phyloP scores from a whole-genome alignment of 2,329 filamentous ascomycete genomes.

The Aureobasidium zeae region DNA sequence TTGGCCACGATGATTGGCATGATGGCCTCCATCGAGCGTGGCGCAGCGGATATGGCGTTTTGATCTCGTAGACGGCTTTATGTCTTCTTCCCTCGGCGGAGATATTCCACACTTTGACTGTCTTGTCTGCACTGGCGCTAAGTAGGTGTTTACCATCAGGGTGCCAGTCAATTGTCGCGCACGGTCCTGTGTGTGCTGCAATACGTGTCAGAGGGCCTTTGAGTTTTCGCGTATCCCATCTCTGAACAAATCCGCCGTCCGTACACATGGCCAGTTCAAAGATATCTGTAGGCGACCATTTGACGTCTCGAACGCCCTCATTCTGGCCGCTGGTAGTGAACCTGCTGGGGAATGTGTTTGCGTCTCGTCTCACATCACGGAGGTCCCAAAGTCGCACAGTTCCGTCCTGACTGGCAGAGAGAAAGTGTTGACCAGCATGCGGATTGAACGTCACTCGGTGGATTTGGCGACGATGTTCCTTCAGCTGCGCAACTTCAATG shows the following conservation, averaged over 20 bases:
- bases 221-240: constrained; percentile 53
- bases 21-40: constrained; percentile 55
- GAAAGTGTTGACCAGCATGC: constrained; percentile 48
- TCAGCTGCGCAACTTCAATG: constrained; percentile 52
- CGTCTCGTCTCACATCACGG: constrained; percentile 44
- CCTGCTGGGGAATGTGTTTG: constrained; percentile 46
- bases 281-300: constrained; percentile 56
- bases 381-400: constrained; percentile 58
- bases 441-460: constrained; percentile 58
- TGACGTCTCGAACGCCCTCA: constrained; percentile 53
- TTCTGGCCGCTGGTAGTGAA: constrained; percentile 48
- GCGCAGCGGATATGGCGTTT: constrained; percentile 52
- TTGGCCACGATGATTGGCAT: constrained; percentile 44
- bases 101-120: constrained; percentile 57
- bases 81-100: constrained; percentile 47
- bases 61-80: constrained; percentile 50
- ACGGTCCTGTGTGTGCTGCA: constrained; percentile 44
- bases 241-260: constrained; percentile 53
- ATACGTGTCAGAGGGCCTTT: constrained; percentile 51
- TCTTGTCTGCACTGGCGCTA: constrained; percentile 53
- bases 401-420: constrained; percentile 57
- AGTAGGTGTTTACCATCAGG: constrained; percentile 56
- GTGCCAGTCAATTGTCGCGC: constrained; percentile 58
- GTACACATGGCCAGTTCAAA: constrained; percentile 56
- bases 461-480: constrained; percentile 57